Conservation (phyloP, 1,284 basidiomycete species). For the Amanita bisporigera region DNA sequence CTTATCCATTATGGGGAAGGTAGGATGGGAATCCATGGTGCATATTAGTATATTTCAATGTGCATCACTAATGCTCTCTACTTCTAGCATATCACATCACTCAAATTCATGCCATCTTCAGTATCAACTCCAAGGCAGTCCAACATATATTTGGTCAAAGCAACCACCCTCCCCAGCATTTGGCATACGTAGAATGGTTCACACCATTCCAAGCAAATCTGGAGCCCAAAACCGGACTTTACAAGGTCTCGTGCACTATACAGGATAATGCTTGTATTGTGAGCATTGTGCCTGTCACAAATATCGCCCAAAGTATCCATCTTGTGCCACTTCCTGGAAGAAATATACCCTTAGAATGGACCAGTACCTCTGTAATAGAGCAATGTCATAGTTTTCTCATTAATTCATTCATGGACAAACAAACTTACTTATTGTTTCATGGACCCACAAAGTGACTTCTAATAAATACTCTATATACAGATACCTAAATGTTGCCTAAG, state of each 20-base stretch:
- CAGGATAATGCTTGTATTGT: neutral
- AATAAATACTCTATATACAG: too few species aligned
- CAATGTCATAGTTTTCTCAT: too few species aligned
- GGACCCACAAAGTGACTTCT: too few species aligned
- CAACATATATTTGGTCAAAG: constrained; percentile 19
- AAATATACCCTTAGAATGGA: too few species aligned
- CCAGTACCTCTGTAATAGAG: too few species aligned
- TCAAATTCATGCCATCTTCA: constrained; percentile 36
- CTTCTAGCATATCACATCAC: constrained; percentile 29
- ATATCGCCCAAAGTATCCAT: too few species aligned
- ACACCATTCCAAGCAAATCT: constrained; percentile 27
- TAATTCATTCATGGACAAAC: too few species aligned
- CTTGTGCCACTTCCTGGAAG: too few species aligned
- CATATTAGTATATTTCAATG: neutral
- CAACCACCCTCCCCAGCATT: constrained; percentile 12
- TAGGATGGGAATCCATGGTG: neutral
- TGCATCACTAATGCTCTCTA: too few species aligned
- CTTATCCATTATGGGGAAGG: neutral
- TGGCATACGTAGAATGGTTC: constrained; percentile 32
- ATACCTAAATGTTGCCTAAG: too few species aligned
- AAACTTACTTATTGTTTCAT: too few species aligned
- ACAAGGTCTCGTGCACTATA: constrained; percentile 24
- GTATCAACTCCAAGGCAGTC: constrained; percentile 21
- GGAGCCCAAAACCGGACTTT: constrained; percentile 26
- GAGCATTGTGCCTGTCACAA: too few species aligned